phyloP scores from a whole-genome alignment of 257 asterid genomes.

The Solanum pinnatisectum region DNA sequence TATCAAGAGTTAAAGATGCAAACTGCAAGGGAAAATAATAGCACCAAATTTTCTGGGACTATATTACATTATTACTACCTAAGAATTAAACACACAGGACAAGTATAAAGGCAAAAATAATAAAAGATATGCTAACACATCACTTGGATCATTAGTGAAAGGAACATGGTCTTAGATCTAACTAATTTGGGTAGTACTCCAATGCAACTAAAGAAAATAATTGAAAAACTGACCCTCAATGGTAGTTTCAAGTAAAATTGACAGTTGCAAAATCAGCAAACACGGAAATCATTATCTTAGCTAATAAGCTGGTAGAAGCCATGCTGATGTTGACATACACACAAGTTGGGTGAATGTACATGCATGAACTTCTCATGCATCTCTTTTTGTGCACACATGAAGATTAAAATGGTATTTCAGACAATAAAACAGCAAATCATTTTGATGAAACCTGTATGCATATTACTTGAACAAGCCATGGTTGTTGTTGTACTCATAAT shows the following conservation, averaged over 20 bases:
- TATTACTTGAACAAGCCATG: not conserved
- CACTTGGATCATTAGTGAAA: not conserved
- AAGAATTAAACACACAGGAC: not conserved
- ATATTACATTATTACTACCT: not conserved
- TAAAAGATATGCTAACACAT: not conserved
- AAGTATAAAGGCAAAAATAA: not conserved
- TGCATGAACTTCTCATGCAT: not conserved
- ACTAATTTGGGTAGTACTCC: not conserved
- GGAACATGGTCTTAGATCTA: not conserved
- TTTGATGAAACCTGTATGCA: not conserved
- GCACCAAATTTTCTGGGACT: not conserved
- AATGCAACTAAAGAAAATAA: not conserved
- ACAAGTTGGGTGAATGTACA: not conserved
- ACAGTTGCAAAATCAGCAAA: not conserved
- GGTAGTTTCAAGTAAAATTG: not conserved
- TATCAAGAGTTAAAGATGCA: constrained; percentile 1
- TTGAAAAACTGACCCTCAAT: not conserved
- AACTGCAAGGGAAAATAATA: not conserved
- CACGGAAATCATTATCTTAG: not conserved
- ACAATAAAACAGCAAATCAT: not conserved
- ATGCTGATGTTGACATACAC: not conserved
- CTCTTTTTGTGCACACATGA: not conserved
- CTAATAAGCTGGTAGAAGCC: not conserved
- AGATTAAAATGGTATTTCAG: not conserved
- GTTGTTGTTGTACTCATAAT: not conserved